phyloP scores from a whole-genome alignment of 805 yeast genomes.

The Saccharomycopsis schoenii region DNA sequence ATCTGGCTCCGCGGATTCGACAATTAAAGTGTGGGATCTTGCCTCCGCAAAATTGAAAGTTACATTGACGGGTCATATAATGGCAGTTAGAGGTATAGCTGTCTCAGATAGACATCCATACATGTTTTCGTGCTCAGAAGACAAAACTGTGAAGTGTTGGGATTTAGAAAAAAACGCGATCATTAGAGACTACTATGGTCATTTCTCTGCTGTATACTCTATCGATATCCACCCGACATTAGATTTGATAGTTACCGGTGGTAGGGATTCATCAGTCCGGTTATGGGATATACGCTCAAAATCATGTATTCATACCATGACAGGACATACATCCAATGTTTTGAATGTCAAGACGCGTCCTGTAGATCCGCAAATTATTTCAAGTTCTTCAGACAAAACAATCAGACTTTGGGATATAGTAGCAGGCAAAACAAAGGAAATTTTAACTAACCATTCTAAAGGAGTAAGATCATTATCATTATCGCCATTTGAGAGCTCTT shows the following conservation, averaged over 20 bases:
- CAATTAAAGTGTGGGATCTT: conserved; percentile 87
- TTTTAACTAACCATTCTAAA: conserved; percentile 78
- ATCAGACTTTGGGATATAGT: conserved; percentile 81
- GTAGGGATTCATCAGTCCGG: conserved; percentile 76
- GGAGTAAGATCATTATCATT: conserved; percentile 64
- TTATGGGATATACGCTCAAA: conserved; percentile 92
- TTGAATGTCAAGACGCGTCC: conserved; percentile 57
- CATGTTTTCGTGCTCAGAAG: conserved; percentile 87
- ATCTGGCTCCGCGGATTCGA: conserved; percentile 82
- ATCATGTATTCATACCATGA: conserved; percentile 59
- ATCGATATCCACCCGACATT: conserved; percentile 81
- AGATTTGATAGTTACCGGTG: conserved; percentile 77
- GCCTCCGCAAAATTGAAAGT: conserved; percentile 60
- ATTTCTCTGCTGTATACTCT: conserved; percentile 79
- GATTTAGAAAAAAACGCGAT: conserved; percentile 81
- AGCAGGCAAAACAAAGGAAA: conserved; percentile 61
- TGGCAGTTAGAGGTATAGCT: conserved; percentile 74
- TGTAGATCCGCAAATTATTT: conserved; percentile 76
- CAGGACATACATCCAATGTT: conserved; percentile 75
- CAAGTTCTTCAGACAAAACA: conserved; percentile 79
- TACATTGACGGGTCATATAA: conserved; percentile 81
- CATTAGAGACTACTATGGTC: conserved; percentile 88
- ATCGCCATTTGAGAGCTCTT: conserved; percentile 61
- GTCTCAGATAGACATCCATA: conserved; percentile 76
- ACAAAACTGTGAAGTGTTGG: conserved; percentile 90